These are phyloP conservation scores for Lumnitzera littorea DNA, from an alignment of 345 rosid genomes.

Conservation along the genomic window DNA sequence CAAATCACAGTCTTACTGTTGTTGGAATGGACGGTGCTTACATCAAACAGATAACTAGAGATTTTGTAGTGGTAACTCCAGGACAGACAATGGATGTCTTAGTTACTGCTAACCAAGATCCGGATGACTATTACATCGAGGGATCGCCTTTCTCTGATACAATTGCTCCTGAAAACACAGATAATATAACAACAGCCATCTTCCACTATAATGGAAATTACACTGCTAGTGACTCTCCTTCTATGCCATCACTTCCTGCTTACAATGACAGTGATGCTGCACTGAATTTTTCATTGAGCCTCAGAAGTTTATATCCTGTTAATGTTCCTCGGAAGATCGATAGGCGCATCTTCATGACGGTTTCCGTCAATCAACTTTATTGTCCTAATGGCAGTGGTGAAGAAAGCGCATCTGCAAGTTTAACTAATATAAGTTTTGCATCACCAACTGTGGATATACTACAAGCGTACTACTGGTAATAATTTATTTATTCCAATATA, in stretches of 20 bases:
- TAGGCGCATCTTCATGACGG: conserved; percentile 12
- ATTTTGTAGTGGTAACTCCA: conserved; percentile 30
- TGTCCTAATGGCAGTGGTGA: conserved; percentile 13
- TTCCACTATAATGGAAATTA: conserved; percentile 26
- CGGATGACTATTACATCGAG: conserved; percentile 25
- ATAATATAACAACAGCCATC: conserved; percentile 23
- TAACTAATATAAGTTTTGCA: conserved; percentile 38
- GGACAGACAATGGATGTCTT: conserved; percentile 45
- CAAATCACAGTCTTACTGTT: conserved; percentile 23
- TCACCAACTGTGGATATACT: conserved; percentile 19
- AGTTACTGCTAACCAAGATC: conserved; percentile 26
- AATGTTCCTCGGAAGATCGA: conserved; percentile 18
- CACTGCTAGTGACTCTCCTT: conserved; percentile 13
- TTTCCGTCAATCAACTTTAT: conserved; percentile 14
- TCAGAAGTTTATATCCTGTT: conserved; percentile 21
- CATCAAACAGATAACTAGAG: conserved; percentile 8
- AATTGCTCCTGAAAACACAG: conserved; percentile 6
- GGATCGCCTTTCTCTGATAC: conserved; percentile 21
- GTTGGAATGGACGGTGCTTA: conserved; percentile 26
- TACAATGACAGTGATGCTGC: conserved; percentile 13
- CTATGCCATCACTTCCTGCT: conserved; percentile 20
- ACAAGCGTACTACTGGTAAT: conserved; percentile 34
- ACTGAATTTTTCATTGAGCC: conserved; percentile 1
- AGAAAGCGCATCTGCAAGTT: conserved; percentile 21
- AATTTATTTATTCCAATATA: not conserved